Conservation (phyloP, 148 eudicot species). For the Silene uniflora region DNA sequence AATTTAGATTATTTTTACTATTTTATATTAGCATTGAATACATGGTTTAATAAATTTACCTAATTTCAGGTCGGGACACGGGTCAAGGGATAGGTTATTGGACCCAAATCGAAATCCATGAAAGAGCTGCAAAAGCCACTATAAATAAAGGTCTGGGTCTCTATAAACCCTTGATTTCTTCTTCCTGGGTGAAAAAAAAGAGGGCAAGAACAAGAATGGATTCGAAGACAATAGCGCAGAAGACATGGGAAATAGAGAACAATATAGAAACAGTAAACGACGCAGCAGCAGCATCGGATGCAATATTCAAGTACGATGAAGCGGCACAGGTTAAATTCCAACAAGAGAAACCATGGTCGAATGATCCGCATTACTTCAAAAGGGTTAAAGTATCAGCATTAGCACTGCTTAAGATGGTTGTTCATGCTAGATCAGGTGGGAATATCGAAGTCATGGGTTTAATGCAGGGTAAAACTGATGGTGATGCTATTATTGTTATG, state of each 20-base stretch:
- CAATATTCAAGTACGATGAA: constrained; percentile 83
- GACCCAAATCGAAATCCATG: too few species aligned
- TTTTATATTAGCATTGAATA: too few species aligned
- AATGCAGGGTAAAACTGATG: constrained; percentile 94
- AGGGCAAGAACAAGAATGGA: too few species aligned
- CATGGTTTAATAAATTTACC: too few species aligned
- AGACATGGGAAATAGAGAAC: constrained; percentile 95
- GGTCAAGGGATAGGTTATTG: too few species aligned
- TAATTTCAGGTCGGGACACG: too few species aligned
- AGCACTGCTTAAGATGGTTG: constrained; percentile 92
- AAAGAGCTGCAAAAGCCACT: too few species aligned
- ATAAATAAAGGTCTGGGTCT: constrained; percentile 25
- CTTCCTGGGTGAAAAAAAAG: constrained; percentile 6
- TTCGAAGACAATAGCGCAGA: constrained; percentile 46
- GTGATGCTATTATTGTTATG: constrained; percentile 87
- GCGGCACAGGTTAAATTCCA: constrained; percentile 62
- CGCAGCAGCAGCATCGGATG: constrained; percentile 46
- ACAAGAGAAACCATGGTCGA: constrained; percentile 77
- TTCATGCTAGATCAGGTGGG: constrained; percentile 90
- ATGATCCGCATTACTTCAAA: constrained; percentile 86
- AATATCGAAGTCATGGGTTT: constrained; percentile 89
- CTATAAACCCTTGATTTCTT: neutral
- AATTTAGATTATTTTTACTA: too few species aligned
- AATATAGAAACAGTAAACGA: constrained; percentile 40
- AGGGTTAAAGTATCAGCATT: constrained; percentile 88